A percentile compares a stretch with the other conserved stretches of the same genome.
These are phyloP conservation scores for Alternaria tenuissima DNA, from an alignment of 2,329 filamentous ascomycete genomes.

Conservation along the genomic window DNA sequence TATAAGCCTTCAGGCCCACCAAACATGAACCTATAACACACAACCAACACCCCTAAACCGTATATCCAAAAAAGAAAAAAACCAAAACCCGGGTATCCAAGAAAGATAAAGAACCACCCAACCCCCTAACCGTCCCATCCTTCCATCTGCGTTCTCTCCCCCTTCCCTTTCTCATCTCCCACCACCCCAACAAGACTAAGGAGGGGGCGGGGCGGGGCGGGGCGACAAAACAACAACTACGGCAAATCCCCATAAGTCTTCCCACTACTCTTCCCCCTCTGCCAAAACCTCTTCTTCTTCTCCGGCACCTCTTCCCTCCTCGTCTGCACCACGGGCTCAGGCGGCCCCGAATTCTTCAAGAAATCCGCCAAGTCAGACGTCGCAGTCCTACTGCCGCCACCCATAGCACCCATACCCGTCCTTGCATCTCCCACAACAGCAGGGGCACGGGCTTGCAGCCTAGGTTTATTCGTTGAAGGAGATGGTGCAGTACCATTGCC, in stretches of 20 bases:
- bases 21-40: too few relatives aligned
- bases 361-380: conserved; percentile 57
- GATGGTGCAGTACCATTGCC: background rate
- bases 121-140: too few relatives aligned
- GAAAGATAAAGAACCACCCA: too few relatives aligned
- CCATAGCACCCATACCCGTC: background rate
- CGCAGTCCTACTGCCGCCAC: conserved; percentile 29
- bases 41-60: too few relatives aligned
- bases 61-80: too few relatives aligned
- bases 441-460: conserved; percentile 39
- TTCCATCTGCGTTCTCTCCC: too few relatives aligned
- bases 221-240: background rate
- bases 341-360: conserved; percentile 52
- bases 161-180: too few relatives aligned
- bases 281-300: conserved; percentile 48
- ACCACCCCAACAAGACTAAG: too few relatives aligned
- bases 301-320: conserved; percentile 39
- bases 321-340: conserved; percentile 25
- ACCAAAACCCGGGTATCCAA: too few relatives aligned
- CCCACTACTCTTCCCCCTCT: conserved; percentile 42
- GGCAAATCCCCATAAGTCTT: conserved; percentile 36
- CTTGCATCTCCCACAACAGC: conserved; percentile 30
- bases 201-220: too few relatives aligned
- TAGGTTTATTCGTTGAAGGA: conserved; percentile 23
- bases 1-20: too few relatives aligned